These are phyloP conservation scores for Lichtheimia ramosa DNA, from an alignment of 371 early-diverging fungal genomes.

Conservation along the genomic window DNA sequence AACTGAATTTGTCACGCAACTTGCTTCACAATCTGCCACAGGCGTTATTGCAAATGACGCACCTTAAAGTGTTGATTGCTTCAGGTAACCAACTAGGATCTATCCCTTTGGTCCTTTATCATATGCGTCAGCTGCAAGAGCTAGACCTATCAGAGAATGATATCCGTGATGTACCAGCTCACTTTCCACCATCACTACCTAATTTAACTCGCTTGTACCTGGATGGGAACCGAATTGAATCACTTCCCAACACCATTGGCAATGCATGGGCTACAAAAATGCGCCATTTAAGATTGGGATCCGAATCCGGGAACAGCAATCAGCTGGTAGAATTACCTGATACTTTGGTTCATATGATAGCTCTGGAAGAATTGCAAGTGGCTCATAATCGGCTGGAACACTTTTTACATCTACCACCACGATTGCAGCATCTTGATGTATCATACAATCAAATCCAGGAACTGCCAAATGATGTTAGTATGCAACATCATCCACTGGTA, in stretches of 20 bases:
- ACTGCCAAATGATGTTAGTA: neutral
- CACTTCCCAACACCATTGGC: neutral
- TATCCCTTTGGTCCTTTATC: neutral
- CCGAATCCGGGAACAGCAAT: neutral
- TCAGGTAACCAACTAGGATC: neutral
- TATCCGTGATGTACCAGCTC: neutral
- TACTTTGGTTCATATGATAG: neutral
- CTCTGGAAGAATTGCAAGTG: neutral
- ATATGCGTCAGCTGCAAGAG: neutral
- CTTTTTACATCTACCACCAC: neutral
- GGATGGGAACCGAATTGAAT: neutral
- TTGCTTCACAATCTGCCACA: neutral
- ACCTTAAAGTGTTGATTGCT: neutral
- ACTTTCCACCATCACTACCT: neutral
- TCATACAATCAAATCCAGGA: neutral
- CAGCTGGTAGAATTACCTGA: neutral
- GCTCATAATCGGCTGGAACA: neutral
- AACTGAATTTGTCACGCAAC: neutral
- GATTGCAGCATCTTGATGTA: neutral
- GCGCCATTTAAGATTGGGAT: neutral
- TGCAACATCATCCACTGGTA: neutral
- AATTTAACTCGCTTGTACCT: neutral
- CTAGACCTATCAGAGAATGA: conserved; percentile 1
- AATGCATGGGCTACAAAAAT: neutral
- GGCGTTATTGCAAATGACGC: neutral